Base-by-base conservation (phyloP, 2,329 filamentous ascomycete genomes). In the Colletotrichum musicola region DNA sequence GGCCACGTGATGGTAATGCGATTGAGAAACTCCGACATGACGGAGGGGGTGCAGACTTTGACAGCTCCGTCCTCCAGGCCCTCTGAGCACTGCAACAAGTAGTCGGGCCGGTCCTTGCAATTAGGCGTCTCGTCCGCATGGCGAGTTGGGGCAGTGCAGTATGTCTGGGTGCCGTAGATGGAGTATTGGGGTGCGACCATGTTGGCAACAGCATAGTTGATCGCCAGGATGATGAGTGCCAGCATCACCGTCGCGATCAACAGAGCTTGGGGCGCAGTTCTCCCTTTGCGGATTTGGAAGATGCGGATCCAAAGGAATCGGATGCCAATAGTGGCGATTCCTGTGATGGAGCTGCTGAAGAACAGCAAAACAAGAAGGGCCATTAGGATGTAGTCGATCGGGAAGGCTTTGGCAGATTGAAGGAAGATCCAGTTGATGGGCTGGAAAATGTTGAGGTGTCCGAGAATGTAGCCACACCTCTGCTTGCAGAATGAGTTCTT, bases 111-210 rank as follows among this genome's bases (percentile, higher is more conserved):
- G 58, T 90, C 80, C 6, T 86, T 86, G 82, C 96, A 99, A 79
- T 97, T 90, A 6, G 93, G 92, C 73, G 90, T 89, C 71, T 87
- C 86, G 64, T 89, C 89, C 0, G 88, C 85, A 65, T 88, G 83
- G 44, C 83, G 83, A 2, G 90, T 35, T 35, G 30, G 86, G 71
- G 92, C 89, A 74, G 94, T 91, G 81, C 96, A 99, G 82, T 95
- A 98, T 1, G 93, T 97, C 79, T 99, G 96, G 0, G 95, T 94
- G 57, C 96, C 96, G 77, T 94, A 99, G 62, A 92, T 97, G 54
- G 95, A 90, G 78, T 99, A 99, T 77, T 98, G 95, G 1, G 96
- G 96, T 6, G 94, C 96, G n/a, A 97, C 90, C 71, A 98, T 86
- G 92, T 97, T 97, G 65, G 93, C 92, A 49, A 98, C 84, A 9